These are phyloP conservation scores for Coemansia sp. DNA, from an alignment of 192 early-diverging fungal genomes.

Conservation along the genomic window DNA sequence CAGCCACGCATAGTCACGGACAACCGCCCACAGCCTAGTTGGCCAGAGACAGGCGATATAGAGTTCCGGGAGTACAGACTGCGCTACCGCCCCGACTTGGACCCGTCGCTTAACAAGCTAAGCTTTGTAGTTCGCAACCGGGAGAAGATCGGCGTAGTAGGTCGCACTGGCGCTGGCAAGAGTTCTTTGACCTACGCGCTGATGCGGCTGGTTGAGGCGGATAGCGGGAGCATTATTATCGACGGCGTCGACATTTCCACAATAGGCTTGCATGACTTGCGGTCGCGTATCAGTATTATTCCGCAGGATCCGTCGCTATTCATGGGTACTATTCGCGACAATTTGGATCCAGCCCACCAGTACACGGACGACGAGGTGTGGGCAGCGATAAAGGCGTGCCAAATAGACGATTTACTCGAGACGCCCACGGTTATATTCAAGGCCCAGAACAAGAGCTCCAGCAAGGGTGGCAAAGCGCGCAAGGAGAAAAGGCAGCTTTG, in stretches of 20 bases:
- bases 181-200: constrained; percentile 59
- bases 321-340: constrained; percentile 64
- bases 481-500: not conserved
- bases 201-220: constrained; percentile 67
- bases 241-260: constrained; percentile 59
- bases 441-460: not conserved
- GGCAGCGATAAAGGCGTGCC: constrained; percentile 55
- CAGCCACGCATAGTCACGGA: constrained; percentile 57
- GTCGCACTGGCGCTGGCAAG: constrained; percentile 81
- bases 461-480: not conserved
- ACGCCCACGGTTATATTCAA: not conserved
- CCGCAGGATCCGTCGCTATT: constrained; percentile 73
- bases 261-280: constrained; percentile 59
- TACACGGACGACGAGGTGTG: constrained; percentile 65
- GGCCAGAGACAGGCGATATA: constrained; percentile 71
- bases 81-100: constrained; percentile 8
- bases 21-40: constrained; percentile 50
- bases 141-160: constrained; percentile 81
- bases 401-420: constrained; percentile 43
- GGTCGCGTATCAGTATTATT: constrained; percentile 63
- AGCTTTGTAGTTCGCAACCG: constrained; percentile 55
- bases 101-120: constrained; percentile 35
- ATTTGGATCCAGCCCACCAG: constrained; percentile 63
- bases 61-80: constrained; percentile 35
- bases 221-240: constrained; percentile 56